Evolutionary conservation across 768 basidiomycete genomes (phyloP).

Genomic region (Phanerochaete sordida): DNA sequence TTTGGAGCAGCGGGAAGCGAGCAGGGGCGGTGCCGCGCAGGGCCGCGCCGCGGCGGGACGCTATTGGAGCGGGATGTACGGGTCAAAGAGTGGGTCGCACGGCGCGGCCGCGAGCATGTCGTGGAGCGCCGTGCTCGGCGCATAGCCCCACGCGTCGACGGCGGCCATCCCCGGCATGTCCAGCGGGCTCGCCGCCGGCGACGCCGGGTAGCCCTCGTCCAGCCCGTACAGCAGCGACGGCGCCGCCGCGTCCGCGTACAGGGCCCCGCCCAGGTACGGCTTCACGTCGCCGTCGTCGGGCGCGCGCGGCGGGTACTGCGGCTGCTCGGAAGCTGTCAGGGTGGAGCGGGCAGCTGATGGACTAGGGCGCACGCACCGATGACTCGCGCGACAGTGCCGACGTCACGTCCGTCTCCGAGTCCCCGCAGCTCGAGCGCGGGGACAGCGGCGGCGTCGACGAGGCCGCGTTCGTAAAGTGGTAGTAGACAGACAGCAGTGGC

Average conservation of each 20-base stretch:
- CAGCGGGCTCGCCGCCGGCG: background rate
- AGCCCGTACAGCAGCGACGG: background rate
- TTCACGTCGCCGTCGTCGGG: background rate
- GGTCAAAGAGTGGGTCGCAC: background rate
- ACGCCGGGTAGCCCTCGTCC: background rate
- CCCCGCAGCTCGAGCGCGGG: slow-evolving; percentile 11
- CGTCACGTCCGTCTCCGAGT: background rate
- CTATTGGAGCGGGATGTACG: background rate
- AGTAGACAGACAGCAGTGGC: slow-evolving; percentile 23
- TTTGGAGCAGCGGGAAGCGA: background rate
- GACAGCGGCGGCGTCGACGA: slow-evolving; percentile 9
- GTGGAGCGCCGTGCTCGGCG: background rate
- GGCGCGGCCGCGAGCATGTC: background rate
- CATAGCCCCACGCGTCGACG: slow-evolving; percentile 1
- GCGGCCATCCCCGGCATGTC: too few species aligned
- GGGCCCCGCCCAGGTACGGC: background rate
- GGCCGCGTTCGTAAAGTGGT: slow-evolving; percentile 20
- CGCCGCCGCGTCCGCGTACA: background rate
- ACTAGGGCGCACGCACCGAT: background rate
- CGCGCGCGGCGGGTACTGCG: background rate
- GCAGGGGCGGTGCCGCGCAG: too few species aligned
- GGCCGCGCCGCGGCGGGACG: background rate
- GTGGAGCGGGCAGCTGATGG: background rate
- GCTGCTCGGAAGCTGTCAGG: background rate
- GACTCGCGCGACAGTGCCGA: slow-evolving; percentile 1